Base-by-base conservation (phyloP, 2,329 filamentous ascomycete species). In the Fusarium xyrophilum region DNA sequence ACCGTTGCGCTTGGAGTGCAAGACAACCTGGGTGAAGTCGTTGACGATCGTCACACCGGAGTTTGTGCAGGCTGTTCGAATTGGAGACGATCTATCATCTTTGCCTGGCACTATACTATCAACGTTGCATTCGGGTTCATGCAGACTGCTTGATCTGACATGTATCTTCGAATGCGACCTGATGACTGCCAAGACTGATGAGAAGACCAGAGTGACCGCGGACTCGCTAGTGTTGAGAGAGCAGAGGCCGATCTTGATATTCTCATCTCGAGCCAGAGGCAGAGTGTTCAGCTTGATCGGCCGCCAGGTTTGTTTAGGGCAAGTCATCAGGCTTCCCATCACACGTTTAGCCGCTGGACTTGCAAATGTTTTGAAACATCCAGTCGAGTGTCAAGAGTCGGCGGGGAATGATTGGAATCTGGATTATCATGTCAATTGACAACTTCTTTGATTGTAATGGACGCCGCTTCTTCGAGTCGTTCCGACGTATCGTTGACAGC, bases 91-190 rank as follows among this genome's bases (percentile, higher is more conserved):
- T 19, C 6, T 33, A 7, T 4, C n/a, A 5, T 19, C 7, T 19
- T 19, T 1, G n/a, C 14, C n/a, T 2, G 15, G 4, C 21, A 33
- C 14, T 30, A 21, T 17, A 17, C 11, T 1, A 17, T 47, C 7
- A 28, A 21, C 13, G 3, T 28, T 46, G 40, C 42, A 19, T 10
- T 27, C 42, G 7, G 14, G 25, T 6, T 21, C 7, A 0, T 2
- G 2, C 19, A 30, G 9, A 12, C 25, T 10, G 4, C 42, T n/a
- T 9, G 7, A 2, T 14, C 3, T 9, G 7, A 2, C n/a, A 2
- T 21, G 1, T 21, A 17, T 47, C n/a, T 21, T 30, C 5, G 2
- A 9, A 19, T 2, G 5, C 2, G 10, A 23, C 5, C 27, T 2
- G 1, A 13, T 32, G 14, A 10, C 14, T 32, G 15, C 13, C 10